Conservation (phyloP, 176 grass and related monocot genomes). For the Eragrostis nindensis region DNA sequence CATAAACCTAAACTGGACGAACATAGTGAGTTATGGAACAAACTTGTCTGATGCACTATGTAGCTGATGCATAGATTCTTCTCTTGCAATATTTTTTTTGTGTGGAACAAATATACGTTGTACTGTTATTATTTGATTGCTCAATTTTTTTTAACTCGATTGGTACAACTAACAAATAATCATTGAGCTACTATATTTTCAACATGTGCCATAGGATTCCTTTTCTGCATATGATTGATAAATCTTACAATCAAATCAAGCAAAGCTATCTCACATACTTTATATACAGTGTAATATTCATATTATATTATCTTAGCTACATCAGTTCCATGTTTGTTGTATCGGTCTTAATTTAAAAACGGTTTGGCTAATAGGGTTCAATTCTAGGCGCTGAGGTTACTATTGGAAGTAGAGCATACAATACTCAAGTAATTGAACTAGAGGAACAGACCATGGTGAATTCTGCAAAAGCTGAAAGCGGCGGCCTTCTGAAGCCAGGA, state of each 20-base stretch:
- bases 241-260: not conserved
- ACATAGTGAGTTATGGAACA: not conserved
- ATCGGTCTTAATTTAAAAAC: constrained; percentile 76
- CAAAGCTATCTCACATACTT: not conserved
- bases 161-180: not conserved
- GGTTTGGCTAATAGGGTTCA: constrained; percentile 99
- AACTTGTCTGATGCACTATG: not conserved
- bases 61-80: not conserved
- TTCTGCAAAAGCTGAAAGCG: constrained; percentile 46
- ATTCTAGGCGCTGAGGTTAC: constrained; percentile 97
- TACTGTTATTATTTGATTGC: not conserved
- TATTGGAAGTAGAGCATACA: constrained; percentile 67
- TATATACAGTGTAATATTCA: constrained; percentile 16
- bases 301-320: constrained; percentile 19
- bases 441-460: constrained; percentile 52
- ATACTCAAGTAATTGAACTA: constrained; percentile 68
- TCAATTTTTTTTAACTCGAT: constrained; percentile 16
- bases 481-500: constrained; percentile 67
- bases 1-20: constrained; percentile 23
- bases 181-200: constrained; percentile 4
- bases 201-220: not conserved
- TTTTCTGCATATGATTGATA: constrained; percentile 5
- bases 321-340: constrained; percentile 35
- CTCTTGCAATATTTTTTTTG: not conserved
- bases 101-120: not conserved